Base-by-base conservation (phyloP, 1,284 basidiomycete genomes). In the Rhodotorula mucilaginosa region DNA sequence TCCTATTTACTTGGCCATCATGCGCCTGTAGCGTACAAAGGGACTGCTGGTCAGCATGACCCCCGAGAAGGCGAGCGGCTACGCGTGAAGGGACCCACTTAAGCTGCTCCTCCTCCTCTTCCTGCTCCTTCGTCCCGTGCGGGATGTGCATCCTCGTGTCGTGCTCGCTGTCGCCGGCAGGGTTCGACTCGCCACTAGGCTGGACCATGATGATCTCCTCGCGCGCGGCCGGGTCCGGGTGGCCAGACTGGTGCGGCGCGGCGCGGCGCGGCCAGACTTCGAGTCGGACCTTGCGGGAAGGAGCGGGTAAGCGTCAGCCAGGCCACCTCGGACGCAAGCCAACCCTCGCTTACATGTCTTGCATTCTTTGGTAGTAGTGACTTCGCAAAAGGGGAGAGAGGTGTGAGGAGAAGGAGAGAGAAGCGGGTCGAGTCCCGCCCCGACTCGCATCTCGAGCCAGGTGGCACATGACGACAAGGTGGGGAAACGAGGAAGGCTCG, bases 61-160 rank as follows among this genome's bases (percentile, higher is more conserved):
- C 3, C 29, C 13, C 26, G 2, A 10, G 54, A 29, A 31, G n/a
- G 1, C 7, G 13, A 56, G 13, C 26, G 3, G 1, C 10, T 13
- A 29, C 29, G 19, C 18, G 34, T 6, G 21, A 21, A 16, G 48
- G 23, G 19, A 54, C 66, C n/a, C 56, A 63, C 67, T 59, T 63
- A 48, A 68, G 58, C 26, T 29, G 16, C 67, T 68, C 67, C 61
- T 63, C 67, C 21, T 63, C 29, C 10, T 52, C 61, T 57, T 63
- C 61, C 26, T 63, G 34, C 61, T 63, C 57, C 57, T 59, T 44
- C 2, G 29, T 29, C 5, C 61, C 66, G 56, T 68, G 60, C 12
- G 23, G 13, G 39, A 68, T 18, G 48, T 68, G 61, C 44, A 68
- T 47, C 16, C 10, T 44, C n/a, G 61, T 52, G 67, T 68, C 44